Conservation (phyloP, 2,329 filamentous ascomycete genomes). For the Sarocladiaceae sp. region DNA sequence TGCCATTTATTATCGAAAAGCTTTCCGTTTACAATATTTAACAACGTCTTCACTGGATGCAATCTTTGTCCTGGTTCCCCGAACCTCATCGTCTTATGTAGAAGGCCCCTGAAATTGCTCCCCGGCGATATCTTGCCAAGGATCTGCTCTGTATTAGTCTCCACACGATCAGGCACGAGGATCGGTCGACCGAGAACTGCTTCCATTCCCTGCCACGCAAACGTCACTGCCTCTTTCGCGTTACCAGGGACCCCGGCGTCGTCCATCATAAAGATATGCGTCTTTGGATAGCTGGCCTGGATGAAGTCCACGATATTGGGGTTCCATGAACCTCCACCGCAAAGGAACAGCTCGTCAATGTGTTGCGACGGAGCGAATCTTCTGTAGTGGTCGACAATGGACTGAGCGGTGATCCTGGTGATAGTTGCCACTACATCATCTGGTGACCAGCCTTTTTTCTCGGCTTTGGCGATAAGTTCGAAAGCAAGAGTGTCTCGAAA, state of each 20-base stretch:
- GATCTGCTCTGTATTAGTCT: slow-evolving; percentile 46
- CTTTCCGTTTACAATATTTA: slow-evolving; percentile 45
- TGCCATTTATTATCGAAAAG: slow-evolving; percentile 38
- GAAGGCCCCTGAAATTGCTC: slow-evolving; percentile 43
- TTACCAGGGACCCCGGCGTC: slow-evolving; percentile 52
- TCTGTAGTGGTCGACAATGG: slow-evolving; percentile 17
- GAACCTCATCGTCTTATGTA: slow-evolving; percentile 39
- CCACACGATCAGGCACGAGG: slow-evolving; percentile 47
- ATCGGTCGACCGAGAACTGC: slow-evolving; percentile 51
- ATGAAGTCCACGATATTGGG: slow-evolving; percentile 52
- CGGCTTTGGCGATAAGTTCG: slow-evolving; percentile 35
- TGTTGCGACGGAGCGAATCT: slow-evolving; percentile 1
- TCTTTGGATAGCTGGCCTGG: slow-evolving; percentile 41
- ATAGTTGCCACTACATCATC: slow-evolving; percentile 45
- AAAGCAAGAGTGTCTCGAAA: slow-evolving; percentile 43
- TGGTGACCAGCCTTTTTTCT: slow-evolving; percentile 30
- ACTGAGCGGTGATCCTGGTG: slow-evolving; percentile 40
- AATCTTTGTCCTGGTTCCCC: slow-evolving; percentile 39
- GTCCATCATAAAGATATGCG: slow-evolving; percentile 44
- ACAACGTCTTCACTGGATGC: slow-evolving; percentile 42
- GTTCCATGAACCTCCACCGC: slow-evolving; percentile 54
- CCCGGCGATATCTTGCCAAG: slow-evolving; percentile 52
- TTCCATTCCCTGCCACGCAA: slow-evolving; percentile 59
- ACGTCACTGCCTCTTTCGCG: slow-evolving; percentile 52
- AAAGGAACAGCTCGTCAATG: slow-evolving; percentile 54